Evolutionary conservation across 2,329 filamentous ascomycete species (phyloP).

Genomic region (Diaporthe sp.): DNA sequence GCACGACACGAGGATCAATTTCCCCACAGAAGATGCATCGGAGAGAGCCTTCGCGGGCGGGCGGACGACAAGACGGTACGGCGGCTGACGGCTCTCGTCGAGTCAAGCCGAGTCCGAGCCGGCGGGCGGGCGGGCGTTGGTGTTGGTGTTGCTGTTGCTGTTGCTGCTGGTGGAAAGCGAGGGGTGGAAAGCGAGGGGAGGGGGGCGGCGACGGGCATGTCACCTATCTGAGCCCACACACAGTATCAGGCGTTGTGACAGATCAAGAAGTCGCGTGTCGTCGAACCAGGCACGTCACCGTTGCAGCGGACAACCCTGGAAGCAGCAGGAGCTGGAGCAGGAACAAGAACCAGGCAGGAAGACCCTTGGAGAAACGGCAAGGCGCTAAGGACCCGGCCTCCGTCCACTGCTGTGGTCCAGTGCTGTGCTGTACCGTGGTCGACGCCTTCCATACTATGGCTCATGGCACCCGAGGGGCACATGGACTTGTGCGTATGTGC

Average conservation of each 20-base stretch:
- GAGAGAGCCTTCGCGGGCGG: neutral
- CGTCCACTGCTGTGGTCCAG: neutral
- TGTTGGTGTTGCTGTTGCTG: neutral
- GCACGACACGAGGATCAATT: slow-evolving; percentile 20
- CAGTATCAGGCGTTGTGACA: slow-evolving; percentile 25
- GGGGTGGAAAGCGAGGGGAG: neutral
- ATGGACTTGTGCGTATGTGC: neutral
- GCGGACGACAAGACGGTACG: neutral
- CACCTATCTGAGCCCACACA: neutral
- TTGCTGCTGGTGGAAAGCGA: neutral
- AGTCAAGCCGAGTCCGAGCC: neutral
- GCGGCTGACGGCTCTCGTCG: neutral
- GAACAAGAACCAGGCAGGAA: slow-evolving; percentile 1
- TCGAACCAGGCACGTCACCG: neutral
- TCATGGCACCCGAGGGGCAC: neutral
- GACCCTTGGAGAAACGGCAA: slow-evolving; percentile 15
- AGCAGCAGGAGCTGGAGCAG: neutral
- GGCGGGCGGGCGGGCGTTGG: neutral
- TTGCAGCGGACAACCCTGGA: slow-evolving; percentile 13
- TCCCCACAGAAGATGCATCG: neutral
- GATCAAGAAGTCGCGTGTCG: slow-evolving; percentile 22
- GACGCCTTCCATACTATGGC: neutral
- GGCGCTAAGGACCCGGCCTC: neutral
- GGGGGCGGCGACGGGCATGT: slow-evolving; percentile 2
- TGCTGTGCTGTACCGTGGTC: slow-evolving; percentile 1